Evolutionary conservation across 1,139 yeast genomes (phyloP), one percentile per base, ranked within the genome.

Genomic region (Saccharomycopsis hybrid): DNA sequence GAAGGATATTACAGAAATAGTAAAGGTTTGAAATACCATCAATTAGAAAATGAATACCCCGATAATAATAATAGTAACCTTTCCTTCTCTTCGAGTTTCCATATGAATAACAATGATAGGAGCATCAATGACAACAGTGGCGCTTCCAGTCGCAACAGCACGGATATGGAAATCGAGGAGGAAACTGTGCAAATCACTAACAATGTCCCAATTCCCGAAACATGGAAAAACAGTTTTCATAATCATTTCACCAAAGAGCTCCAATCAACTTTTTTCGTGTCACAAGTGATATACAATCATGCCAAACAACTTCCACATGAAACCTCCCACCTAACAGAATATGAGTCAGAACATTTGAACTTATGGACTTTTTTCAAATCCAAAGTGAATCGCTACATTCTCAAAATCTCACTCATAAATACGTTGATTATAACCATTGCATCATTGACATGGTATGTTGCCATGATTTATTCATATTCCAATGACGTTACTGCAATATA

Each of bases 401-500:
- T 75, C 42, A 60, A 60, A 47, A 69, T 73, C 43, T 62, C 79
- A 8, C 65, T 73, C 3, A 49, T 74, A 2, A 67, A 85, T 38
- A 74, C 85, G 2, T 44, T 76, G 5, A 76, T 87, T 4, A 71
- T 88, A 54, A 85, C 86, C 8, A 57, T 80, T 3, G 96, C 95
- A 0, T 96, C 95, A 1, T 71, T 78, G 41, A 80, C 95, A 1
- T 88, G 96, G 96, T 88, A 86, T 62, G 77, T 85, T 18, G 83
- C 96, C 5, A 86, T 88, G 79, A 73, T 82, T 31, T 67, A 85
- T 64, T 83, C 96, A 1, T 85, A 89, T 39, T 88, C 95, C 0
- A 75, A 89, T 2, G 96, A 88, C 61, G 83, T 88, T 30, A 87
- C 96, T 2, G 96, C 96, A 7, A 88, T 88, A 55, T 88, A 87